A percentile compares a stretch with the other conserved stretches of the same genome.
These are phyloP conservation scores for Iris pallida DNA, from an alignment of 116 monocot genomes.

Conservation along the genomic window DNA sequence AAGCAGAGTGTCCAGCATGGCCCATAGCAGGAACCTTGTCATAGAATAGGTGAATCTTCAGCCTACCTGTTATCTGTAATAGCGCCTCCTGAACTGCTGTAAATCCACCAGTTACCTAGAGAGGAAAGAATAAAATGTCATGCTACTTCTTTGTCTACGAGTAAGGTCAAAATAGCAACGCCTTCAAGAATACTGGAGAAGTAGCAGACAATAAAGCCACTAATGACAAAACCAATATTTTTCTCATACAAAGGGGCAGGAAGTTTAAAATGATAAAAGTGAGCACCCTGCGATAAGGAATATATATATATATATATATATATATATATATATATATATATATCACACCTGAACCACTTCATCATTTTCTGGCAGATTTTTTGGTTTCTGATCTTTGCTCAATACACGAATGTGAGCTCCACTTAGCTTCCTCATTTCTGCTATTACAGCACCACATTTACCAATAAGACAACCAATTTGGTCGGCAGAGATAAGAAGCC, in stretches of 20 bases:
- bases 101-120: conserved; percentile 63
- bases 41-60: conserved; percentile 72
- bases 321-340: no score
- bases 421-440: conserved; percentile 88
- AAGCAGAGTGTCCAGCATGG: conserved; percentile 40
- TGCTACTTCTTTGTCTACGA: neutral
- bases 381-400: conserved; percentile 62
- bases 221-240: neutral
- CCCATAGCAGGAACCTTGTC: conserved; percentile 42
- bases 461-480: conserved; percentile 93
- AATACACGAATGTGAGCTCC: conserved; percentile 79
- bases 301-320: no score
- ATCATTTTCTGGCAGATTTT: conserved; percentile 53
- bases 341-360: conserved; percentile 71
- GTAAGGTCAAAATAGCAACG: neutral
- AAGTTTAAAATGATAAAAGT: neutral
- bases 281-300: neutral
- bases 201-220: neutral
- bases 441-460: conserved; percentile 77
- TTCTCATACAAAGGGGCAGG: neutral
- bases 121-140: conserved; percentile 17
- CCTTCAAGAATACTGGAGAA: neutral
- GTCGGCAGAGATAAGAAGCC: conserved; percentile 54
- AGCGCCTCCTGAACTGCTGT: conserved; percentile 73
- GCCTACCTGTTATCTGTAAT: conserved; percentile 75